A percentile compares a stretch with the other conserved stretches of the same genome.
phyloP scores from a whole-genome alignment of 2,329 filamentous ascomycete species.

The Penicillium fuscoglaucum region DNA sequence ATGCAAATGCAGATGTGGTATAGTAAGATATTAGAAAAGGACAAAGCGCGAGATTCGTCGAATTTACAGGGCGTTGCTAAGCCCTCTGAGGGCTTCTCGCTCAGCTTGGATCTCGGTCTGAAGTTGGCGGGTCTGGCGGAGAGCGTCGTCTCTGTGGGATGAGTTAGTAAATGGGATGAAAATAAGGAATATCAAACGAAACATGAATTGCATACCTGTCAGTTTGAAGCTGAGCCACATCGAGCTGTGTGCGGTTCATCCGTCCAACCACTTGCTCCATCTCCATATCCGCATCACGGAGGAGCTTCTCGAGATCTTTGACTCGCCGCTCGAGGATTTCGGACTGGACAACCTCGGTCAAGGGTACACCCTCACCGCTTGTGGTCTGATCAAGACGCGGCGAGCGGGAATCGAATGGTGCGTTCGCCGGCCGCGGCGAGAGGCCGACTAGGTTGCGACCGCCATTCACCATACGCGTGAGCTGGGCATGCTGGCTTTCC shows the following conservation, averaged over 20 bases:
- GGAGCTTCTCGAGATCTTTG: slow-evolving; percentile 78
- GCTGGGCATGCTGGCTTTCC: slow-evolving; percentile 73
- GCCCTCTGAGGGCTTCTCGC: slow-evolving; percentile 57
- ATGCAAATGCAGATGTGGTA: slow-evolving; percentile 29
- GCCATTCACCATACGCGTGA: slow-evolving; percentile 67
- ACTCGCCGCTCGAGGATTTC: slow-evolving; percentile 75
- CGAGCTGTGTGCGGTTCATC: slow-evolving; percentile 81
- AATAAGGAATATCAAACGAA: not conserved
- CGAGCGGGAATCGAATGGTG: slow-evolving; percentile 60
- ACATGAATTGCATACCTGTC: slow-evolving; percentile 40
- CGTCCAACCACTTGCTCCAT: slow-evolving; percentile 81
- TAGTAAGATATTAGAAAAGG: slow-evolving; percentile 15
- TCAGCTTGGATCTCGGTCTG: slow-evolving; percentile 67
- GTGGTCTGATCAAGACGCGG: slow-evolving; percentile 63
- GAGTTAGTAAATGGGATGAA: slow-evolving; percentile 22
- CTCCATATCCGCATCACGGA: slow-evolving; percentile 72
- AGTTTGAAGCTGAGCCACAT: slow-evolving; percentile 73
- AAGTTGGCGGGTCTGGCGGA: slow-evolving; percentile 68
- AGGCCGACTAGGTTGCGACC: slow-evolving; percentile 47
- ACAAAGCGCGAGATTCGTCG: not conserved
- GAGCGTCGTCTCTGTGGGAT: slow-evolving; percentile 64
- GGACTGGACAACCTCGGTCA: slow-evolving; percentile 71
- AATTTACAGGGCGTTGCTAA: slow-evolving; percentile 37
- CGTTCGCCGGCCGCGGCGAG: slow-evolving; percentile 61
- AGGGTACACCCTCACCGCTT: slow-evolving; percentile 59